These are phyloP conservation scores for Arctium minus DNA, from an alignment of 129 eudicot genomes.

Conservation along the genomic window DNA sequence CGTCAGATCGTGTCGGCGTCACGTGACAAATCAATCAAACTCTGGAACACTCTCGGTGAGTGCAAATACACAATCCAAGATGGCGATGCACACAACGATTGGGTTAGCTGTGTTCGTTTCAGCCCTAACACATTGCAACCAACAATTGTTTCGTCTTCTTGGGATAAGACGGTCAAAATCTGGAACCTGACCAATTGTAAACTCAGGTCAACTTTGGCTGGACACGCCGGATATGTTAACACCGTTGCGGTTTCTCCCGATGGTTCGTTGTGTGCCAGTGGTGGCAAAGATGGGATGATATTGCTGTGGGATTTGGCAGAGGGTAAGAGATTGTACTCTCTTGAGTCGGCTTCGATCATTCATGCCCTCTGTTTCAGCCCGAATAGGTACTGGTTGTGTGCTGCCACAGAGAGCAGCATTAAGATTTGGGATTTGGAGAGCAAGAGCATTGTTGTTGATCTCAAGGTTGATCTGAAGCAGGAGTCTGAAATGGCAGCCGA, in stretches of 20 bases:
- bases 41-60: slow-evolving; percentile 82
- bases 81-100: slow-evolving; percentile 57
- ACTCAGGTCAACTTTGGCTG: slow-evolving; percentile 49
- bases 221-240: slow-evolving; percentile 51
- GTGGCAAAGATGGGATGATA: slow-evolving; percentile 70
- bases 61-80: slow-evolving; percentile 81
- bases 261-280: slow-evolving; percentile 78
- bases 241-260: slow-evolving; percentile 73
- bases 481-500: slow-evolving; percentile 68
- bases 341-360: slow-evolving; percentile 57
- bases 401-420: slow-evolving; percentile 62
- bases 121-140: slow-evolving; percentile 66
- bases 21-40: slow-evolving; percentile 59
- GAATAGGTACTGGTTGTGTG: slow-evolving; percentile 76
- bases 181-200: slow-evolving; percentile 76
- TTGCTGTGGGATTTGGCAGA: slow-evolving; percentile 80
- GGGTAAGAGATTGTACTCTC: slow-evolving; percentile 54
- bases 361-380: slow-evolving; percentile 71
- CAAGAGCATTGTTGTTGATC: slow-evolving; percentile 48
- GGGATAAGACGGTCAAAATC: slow-evolving; percentile 68
- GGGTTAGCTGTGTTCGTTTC: slow-evolving; percentile 74
- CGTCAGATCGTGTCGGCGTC: slow-evolving; percentile 82
- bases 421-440: slow-evolving; percentile 86
- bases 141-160: slow-evolving; percentile 53
- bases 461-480: slow-evolving; percentile 64